A percentile compares a stretch with the other conserved stretches of the same genome.
Evolutionary conservation across 345 rosid genomes (phyloP).

Genomic region (Fremontodendron californicum): DNA sequence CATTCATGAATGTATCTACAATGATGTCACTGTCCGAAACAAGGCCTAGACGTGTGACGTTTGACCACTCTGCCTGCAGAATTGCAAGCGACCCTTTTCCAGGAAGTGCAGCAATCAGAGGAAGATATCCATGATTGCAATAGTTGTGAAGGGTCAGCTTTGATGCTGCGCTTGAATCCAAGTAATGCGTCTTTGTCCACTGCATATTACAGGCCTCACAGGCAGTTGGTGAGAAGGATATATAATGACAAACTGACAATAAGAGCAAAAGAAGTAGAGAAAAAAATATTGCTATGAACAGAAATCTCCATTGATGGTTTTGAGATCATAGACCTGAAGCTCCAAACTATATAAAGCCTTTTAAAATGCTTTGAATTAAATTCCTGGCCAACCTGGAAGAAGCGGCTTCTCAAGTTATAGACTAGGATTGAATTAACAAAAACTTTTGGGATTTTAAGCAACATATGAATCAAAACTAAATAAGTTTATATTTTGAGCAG

Average conservation of each 20-base stretch:
- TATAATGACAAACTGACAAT: too few species aligned
- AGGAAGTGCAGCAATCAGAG: slow-evolving; percentile 48
- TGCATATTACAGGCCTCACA: slow-evolving; percentile 29
- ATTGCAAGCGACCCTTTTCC: slow-evolving; percentile 50
- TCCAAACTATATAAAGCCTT: background rate
- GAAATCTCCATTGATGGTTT: slow-evolving; percentile 19
- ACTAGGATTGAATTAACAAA: too few species aligned
- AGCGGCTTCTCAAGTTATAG: background rate
- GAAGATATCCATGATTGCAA: slow-evolving; percentile 40
- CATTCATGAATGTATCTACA: slow-evolving; percentile 40
- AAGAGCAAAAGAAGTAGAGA: background rate
- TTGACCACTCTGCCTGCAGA: slow-evolving; percentile 41
- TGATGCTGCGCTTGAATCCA: slow-evolving; percentile 43
- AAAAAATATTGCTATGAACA: slow-evolving; percentile 9
- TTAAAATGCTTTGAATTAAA: background rate
- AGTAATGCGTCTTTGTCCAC: slow-evolving; percentile 45
- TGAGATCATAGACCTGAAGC: background rate
- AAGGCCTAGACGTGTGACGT: slow-evolving; percentile 39
- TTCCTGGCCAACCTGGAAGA: background rate
- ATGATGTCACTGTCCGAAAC: slow-evolving; percentile 29
- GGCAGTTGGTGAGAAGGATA: too few species aligned
- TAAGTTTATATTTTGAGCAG: too few species aligned
- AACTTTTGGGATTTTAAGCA: background rate
- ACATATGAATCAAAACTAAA: background rate
- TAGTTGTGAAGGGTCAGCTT: slow-evolving; percentile 46